Evolutionary conservation across 768 basidiomycete genomes (phyloP).

Genomic region (Leccinum rimulosum): DNA sequence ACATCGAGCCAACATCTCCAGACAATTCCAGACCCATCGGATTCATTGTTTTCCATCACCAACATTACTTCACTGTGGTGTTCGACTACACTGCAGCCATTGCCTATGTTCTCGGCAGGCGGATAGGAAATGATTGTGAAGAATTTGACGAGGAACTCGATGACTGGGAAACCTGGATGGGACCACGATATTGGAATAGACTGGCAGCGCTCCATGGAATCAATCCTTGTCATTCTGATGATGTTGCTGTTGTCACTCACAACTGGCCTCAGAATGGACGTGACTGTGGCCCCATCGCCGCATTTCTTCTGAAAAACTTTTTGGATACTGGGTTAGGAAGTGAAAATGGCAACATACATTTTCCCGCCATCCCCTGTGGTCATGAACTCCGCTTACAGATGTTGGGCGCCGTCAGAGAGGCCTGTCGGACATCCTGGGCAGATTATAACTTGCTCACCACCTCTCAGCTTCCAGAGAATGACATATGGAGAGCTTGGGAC

Average conservation of each 20-base stretch:
- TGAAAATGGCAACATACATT: neutral
- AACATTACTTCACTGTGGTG: neutral
- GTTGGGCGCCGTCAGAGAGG: neutral
- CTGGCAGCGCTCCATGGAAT: neutral
- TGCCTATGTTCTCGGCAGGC: neutral
- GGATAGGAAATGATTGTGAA: neutral
- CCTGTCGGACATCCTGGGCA: neutral
- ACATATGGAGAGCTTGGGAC: neutral
- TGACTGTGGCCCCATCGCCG: neutral
- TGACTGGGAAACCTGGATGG: neutral
- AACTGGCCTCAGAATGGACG: neutral
- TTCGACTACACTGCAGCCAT: neutral
- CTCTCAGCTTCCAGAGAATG: neutral
- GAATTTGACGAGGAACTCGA: neutral
- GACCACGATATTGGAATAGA: neutral
- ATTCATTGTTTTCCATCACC: neutral
- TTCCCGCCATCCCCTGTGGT: neutral
- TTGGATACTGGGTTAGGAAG: neutral
- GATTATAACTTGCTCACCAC: neutral
- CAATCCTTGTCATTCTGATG: neutral
- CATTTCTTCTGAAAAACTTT: neutral
- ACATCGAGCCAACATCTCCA: neutral
- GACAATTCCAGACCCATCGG: neutral
- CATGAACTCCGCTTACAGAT: neutral
- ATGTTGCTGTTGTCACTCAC: neutral